Percentiles rank a stretch among this genome's conserved stretches.
phyloP scores from a whole-genome alignment of 148 eudicot genomes.

The Nepenthes mirabilis region DNA sequence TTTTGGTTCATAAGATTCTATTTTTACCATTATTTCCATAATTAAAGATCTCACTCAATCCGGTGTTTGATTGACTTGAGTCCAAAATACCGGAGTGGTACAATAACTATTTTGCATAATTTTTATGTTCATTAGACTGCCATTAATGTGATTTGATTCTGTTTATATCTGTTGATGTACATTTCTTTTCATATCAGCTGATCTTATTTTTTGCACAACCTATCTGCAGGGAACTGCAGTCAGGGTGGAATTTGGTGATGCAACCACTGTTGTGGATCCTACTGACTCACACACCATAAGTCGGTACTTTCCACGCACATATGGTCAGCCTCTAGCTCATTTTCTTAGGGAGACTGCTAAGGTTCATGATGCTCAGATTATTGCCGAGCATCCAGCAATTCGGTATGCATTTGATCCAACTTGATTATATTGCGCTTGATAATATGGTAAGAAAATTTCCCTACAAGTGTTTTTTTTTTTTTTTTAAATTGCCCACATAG shows the following conservation, averaged over 20 bases:
- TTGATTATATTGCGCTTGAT: not conserved
- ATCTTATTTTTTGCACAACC: not conserved
- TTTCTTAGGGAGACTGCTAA: conserved; percentile 81
- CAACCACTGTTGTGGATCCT: conserved; percentile 57
- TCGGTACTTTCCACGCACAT: conserved; percentile 72
- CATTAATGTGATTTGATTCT: not conserved
- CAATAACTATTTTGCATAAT: too few species aligned
- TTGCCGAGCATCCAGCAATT: conserved; percentile 70
- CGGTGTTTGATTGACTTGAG: too few species aligned
- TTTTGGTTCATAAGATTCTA: too few species aligned
- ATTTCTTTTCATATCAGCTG: not conserved
- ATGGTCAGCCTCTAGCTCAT: conserved; percentile 87
- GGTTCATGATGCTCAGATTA: conserved; percentile 84
- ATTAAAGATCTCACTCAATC: too few species aligned
- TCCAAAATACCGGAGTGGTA: too few species aligned
- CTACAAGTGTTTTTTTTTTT: too few species aligned
- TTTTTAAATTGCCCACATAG: too few species aligned
- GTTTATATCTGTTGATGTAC: not conserved
- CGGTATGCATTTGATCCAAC: conserved; percentile 28
- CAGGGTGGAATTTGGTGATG: conserved; percentile 83
- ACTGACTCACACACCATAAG: conserved; percentile 69
- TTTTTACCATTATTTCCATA: too few species aligned
- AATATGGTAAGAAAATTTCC: not conserved
- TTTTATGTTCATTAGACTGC: too few species aligned
- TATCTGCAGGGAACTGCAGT: conserved; percentile 71